Conservation (phyloP, 169 alveolate species). For the Besnoitia besnoiti region DNA sequence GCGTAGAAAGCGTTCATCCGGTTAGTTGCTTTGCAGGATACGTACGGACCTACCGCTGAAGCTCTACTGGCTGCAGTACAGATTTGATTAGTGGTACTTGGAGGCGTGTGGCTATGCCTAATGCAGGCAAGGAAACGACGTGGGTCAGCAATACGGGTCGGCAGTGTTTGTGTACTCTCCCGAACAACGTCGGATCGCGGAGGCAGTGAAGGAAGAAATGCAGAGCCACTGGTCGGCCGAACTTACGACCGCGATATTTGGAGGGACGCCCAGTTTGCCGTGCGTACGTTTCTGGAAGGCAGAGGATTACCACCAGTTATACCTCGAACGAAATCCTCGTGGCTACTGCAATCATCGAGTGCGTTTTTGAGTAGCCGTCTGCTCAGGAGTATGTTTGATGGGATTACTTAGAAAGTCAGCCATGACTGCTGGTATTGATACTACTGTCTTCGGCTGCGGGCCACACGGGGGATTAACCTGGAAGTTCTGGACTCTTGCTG, state of each 20-base stretch:
- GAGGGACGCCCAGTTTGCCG: neutral
- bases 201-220: slow-evolving; percentile 43
- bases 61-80: no score
- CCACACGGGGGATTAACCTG: no score
- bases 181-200: slow-evolving; percentile 48
- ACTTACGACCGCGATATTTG: slow-evolving; percentile 15
- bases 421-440: no score
- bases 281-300: slow-evolving; percentile 59
- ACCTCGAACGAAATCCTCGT: slow-evolving; percentile 60
- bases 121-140: slow-evolving; percentile 78
- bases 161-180: slow-evolving; percentile 72
- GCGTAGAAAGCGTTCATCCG: no score
- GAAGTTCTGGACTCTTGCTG: no score
- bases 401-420: neutral
- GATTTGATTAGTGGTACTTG: no score
- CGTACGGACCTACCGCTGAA: neutral
- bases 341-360: slow-evolving; percentile 74
- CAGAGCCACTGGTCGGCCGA: slow-evolving; percentile 17
- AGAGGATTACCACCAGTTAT: slow-evolving; percentile 72
- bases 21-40: neutral
- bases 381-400: neutral
- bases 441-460: no score
- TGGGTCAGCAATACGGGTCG: slow-evolving; percentile 81
- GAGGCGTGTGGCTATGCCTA: neutral
- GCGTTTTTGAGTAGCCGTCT: neutral